These are phyloP conservation scores for Aspergillus saccharolyticus DNA, from an alignment of 495 filamentous ascomycete genomes.

Conservation along the genomic window DNA sequence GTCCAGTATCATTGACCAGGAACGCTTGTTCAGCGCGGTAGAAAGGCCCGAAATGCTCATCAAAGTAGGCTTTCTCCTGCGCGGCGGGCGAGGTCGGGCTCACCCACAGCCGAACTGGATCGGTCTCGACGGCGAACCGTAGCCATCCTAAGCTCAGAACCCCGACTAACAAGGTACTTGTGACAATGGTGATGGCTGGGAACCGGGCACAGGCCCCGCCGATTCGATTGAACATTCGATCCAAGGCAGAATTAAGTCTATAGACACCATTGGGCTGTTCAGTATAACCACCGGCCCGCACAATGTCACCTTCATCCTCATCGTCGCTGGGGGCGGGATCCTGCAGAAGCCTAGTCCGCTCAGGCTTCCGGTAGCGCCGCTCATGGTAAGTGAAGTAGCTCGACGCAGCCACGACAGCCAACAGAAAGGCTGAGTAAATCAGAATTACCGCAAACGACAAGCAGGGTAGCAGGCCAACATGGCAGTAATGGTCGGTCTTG, in stretches of 20 bases:
- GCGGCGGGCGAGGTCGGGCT: conserved; percentile 87
- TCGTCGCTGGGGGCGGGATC: conserved; percentile 81
- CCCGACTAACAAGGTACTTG: conserved; percentile 63
- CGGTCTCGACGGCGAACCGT: conserved; percentile 76
- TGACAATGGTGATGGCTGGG: conserved; percentile 73
- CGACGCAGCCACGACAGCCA: conserved; percentile 59
- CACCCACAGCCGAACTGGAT: conserved; percentile 92
- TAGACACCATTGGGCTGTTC: conserved; percentile 69
- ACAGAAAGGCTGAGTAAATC: conserved; percentile 70
- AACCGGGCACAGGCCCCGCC: conserved; percentile 76
- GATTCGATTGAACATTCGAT: conserved; percentile 76
- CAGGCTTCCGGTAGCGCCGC: conserved; percentile 66
- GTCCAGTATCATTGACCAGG: conserved; percentile 83
- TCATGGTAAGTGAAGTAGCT: conserved; percentile 71
- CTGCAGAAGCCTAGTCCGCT: conserved; percentile 79
- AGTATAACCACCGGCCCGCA: conserved; percentile 62
- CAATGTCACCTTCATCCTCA: conserved; percentile 73
- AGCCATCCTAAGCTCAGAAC: conserved; percentile 83
- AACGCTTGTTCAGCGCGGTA: conserved; percentile 92
- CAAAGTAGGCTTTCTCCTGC: conserved; percentile 90
- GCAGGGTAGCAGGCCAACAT: conserved; percentile 82
- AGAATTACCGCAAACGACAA: conserved; percentile 88
- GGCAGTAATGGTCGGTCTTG: conserved; percentile 59
- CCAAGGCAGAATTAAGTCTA: conserved; percentile 68
- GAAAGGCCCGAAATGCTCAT: conserved; percentile 92